Evolutionary conservation across 768 basidiomycete species (phyloP).

Genomic region (Tulasnella sp.): DNA sequence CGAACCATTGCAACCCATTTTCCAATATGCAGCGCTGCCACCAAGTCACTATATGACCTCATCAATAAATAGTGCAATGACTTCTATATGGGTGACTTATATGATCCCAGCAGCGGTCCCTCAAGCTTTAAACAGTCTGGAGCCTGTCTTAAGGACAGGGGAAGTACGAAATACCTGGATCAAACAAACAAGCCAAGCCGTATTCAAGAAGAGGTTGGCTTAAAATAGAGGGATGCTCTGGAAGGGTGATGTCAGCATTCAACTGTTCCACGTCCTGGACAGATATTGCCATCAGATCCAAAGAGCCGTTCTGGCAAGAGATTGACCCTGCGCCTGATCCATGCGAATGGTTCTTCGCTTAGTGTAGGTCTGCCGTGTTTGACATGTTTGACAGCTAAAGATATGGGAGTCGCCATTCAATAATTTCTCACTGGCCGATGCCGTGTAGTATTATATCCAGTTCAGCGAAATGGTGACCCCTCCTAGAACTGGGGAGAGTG

Average conservation of each 20-base stretch:
- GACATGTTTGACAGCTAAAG: no score
- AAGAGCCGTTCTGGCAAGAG: constrained; percentile 29
- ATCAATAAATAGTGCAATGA: no score
- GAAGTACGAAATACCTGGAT: constrained; percentile 1
- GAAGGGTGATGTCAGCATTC: constrained; percentile 18
- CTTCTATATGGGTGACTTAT: no score
- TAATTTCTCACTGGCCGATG: constrained; percentile 36
- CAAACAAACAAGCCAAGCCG: not conserved
- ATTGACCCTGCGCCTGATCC: constrained; percentile 63
- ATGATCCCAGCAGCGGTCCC: no score
- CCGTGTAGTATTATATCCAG: no score
- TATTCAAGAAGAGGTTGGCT: not conserved
- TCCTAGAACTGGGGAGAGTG: no score
- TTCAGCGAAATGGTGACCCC: no score
- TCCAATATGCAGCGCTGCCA: no score
- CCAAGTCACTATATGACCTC: no score
- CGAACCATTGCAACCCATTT: no score
- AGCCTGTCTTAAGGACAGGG: not conserved
- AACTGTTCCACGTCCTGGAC: constrained; percentile 64
- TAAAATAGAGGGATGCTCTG: constrained; percentile 18
- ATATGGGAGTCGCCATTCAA: constrained; percentile 67
- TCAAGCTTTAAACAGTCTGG: no score
- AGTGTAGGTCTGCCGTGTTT: no score
- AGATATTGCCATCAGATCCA: constrained; percentile 41
- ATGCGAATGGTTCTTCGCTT: constrained; percentile 83